These are phyloP conservation scores for Amoeboaphelidium protococcarum DNA, from an alignment of 371 early-diverging fungal species.

Conservation along the genomic window DNA sequence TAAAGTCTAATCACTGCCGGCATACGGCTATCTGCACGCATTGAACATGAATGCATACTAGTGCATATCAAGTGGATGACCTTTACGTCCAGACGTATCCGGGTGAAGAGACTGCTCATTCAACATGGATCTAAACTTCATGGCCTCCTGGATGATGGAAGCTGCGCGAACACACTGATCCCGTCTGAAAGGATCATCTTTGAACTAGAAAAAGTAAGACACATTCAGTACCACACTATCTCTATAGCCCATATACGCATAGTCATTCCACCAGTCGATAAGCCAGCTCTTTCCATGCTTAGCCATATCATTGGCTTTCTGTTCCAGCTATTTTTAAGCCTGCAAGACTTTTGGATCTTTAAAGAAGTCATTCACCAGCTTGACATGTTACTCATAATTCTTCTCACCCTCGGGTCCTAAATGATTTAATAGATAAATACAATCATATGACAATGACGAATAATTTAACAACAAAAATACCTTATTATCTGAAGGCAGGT, in stretches of 20 bases:
- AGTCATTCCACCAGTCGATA: constrained; percentile 85
- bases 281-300: constrained; percentile 39
- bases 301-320: not conserved
- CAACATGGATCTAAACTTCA: constrained; percentile 16
- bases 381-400: constrained; percentile 36
- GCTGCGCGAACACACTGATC: not conserved
- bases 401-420: no score
- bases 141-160: not conserved
- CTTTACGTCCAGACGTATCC: constrained; percentile 3
- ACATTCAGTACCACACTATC: constrained; percentile 76
- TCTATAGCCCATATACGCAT: constrained; percentile 76
- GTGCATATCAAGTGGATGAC: constrained; percentile 24
- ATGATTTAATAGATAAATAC: no score
- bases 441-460: no score
- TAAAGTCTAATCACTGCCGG: constrained; percentile 48
- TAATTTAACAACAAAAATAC: no score
- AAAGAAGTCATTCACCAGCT: constrained; percentile 45
- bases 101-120: not conserved
- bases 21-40: constrained; percentile 63
- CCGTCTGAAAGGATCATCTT: constrained; percentile 5
- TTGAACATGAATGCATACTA: constrained; percentile 49
- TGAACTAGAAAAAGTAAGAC: constrained; percentile 36
- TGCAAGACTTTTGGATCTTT: constrained; percentile 51
- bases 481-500: constrained; percentile 40
- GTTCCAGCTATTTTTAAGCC: constrained; percentile 41